phyloP scores from a whole-genome alignment of 139 green algal genomes.

The Nannochloris sp. region DNA sequence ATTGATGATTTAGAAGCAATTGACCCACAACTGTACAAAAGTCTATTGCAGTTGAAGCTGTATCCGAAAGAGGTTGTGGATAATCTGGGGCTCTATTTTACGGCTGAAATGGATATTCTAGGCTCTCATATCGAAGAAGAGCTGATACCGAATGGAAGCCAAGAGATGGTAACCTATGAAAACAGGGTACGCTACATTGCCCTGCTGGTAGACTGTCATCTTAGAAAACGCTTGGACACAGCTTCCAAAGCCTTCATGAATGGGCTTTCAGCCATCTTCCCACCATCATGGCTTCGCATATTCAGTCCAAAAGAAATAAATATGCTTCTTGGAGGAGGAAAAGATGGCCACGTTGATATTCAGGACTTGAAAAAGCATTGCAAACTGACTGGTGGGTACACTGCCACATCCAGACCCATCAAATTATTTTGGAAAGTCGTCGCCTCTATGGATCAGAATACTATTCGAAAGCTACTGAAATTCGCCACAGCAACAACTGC shows the following conservation, averaged over 20 bases:
- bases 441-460: constrained; percentile 27
- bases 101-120: constrained; percentile 53
- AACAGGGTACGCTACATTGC: constrained; percentile 73
- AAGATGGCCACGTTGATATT: constrained; percentile 51
- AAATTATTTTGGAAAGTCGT: constrained; percentile 80
- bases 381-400: constrained; percentile 57
- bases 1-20: constrained; percentile 63
- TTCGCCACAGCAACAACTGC: constrained; percentile 81
- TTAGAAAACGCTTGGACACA: constrained; percentile 54
- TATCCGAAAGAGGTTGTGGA: constrained; percentile 42
- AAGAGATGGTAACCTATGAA: constrained; percentile 49
- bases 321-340: constrained; percentile 49
- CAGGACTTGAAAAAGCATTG: constrained; percentile 60
- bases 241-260: constrained; percentile 55
- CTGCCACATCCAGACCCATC: constrained; percentile 44
- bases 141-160: constrained; percentile 50
- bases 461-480: constrained; percentile 57
- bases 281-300: constrained; percentile 49
- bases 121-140: constrained; percentile 43
- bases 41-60: constrained; percentile 38
- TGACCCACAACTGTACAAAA: constrained; percentile 52
- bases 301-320: constrained; percentile 86
- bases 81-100: constrained; percentile 72
- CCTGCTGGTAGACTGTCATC: constrained; percentile 72
- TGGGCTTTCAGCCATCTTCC: constrained; percentile 44